Evolutionary conservation across 192 early-diverging fungal genomes (phyloP).

Genomic region (Rhizophagus sp.): DNA sequence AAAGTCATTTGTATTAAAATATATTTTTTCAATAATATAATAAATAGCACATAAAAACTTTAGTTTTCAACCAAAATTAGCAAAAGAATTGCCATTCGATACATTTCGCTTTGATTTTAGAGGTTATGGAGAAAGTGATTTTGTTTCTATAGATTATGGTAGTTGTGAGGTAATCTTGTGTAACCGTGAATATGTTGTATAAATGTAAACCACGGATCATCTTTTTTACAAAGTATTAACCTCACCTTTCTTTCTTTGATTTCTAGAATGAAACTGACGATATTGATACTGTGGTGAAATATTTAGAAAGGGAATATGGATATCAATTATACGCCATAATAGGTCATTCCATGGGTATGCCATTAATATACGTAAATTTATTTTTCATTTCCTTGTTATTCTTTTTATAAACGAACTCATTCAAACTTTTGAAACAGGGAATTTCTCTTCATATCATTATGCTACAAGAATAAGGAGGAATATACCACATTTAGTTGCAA

Average conservation of each 20-base stretch:
- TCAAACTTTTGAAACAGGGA: background rate
- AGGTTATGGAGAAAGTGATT: constrained; percentile 41
- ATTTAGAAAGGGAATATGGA: background rate
- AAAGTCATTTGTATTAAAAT: background rate
- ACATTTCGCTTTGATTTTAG: constrained; percentile 43
- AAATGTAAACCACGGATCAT: no score
- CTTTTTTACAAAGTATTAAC: no score
- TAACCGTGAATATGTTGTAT: no score
- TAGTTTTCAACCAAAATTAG: constrained; percentile 37
- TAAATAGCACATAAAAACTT: constrained; percentile 42
- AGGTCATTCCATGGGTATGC: background rate
- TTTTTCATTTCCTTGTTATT: background rate
- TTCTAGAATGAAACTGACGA: background rate
- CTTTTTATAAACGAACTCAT: background rate
- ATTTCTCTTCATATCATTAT: background rate
- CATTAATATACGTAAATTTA: background rate
- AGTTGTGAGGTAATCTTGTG: background rate
- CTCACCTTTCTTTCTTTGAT: no score
- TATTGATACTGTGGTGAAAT: background rate
- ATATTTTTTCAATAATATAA: no score
- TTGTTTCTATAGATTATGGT: background rate
- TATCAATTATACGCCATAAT: background rate
- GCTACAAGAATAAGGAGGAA: background rate
- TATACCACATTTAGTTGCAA: background rate
- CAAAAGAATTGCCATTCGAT: constrained; percentile 36